Conservation (phyloP, 805 yeast genomes). For the Blastobotrys mokoenaii region DNA sequence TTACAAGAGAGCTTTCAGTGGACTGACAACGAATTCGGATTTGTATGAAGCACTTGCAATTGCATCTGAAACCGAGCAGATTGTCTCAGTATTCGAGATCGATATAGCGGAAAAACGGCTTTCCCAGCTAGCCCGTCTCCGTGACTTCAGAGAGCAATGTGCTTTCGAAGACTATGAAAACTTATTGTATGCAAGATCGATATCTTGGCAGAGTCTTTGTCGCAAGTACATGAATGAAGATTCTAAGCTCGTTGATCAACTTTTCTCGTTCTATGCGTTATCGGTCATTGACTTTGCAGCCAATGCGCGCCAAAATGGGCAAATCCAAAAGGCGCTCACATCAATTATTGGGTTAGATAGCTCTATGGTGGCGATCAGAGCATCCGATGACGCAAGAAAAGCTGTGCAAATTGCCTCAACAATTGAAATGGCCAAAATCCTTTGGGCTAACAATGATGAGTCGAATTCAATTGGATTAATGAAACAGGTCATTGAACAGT, state of each 20-base stretch:
- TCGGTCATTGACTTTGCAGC: conserved; percentile 2
- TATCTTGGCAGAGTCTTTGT: background rate
- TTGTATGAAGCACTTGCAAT: background rate
- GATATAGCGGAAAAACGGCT: too few relatives aligned
- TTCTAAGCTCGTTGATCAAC: too few relatives aligned
- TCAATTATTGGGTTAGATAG: conserved; percentile 14
- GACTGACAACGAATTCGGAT: background rate
- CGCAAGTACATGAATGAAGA: background rate
- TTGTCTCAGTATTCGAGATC: background rate
- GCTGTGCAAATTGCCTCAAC: conserved; percentile 23
- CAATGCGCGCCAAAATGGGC: conserved; percentile 15
- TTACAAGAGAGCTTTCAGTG: background rate
- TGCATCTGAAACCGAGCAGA: background rate
- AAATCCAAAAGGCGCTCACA: conserved; percentile 19
- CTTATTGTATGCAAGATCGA: background rate
- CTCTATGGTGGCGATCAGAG: conserved; percentile 1
- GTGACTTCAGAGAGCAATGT: too few relatives aligned
- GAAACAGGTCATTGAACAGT: conserved; percentile 24
- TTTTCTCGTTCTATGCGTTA: conserved; percentile 1
- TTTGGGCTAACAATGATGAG: conserved; percentile 58
- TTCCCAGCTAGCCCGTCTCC: too few relatives aligned
- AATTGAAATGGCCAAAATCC: conserved; percentile 47
- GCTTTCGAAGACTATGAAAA: background rate
- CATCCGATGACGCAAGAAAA: conserved; percentile 9
- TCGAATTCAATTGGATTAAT: conserved; percentile 50